A percentile compares a stretch with the other conserved stretches of the same genome.
These are phyloP conservation scores for Aphanomyces stellatus DNA, from an alignment of 352 stramenopile genomes.

Conservation along the genomic window DNA sequence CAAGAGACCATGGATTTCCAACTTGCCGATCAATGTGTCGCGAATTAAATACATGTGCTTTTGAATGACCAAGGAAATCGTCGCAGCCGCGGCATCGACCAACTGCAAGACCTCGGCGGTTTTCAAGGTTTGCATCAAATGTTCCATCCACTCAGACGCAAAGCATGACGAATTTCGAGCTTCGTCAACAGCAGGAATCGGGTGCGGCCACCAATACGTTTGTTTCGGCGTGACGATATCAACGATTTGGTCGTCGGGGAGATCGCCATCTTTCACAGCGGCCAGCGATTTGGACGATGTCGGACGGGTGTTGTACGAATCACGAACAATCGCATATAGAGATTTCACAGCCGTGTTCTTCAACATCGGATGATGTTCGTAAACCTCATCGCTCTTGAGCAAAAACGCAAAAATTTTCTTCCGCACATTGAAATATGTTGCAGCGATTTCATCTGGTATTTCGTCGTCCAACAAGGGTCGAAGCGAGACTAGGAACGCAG, in stretches of 20 bases:
- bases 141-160: constrained; percentile 43
- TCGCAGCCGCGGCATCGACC: constrained; percentile 66
- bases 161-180: constrained; percentile 15
- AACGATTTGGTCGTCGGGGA: constrained; percentile 60
- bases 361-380: constrained; percentile 46
- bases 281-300: constrained; percentile 7
- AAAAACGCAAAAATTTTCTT: constrained; percentile 47
- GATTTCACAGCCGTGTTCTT: constrained; percentile 41
- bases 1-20: constrained; percentile 21
- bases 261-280: constrained; percentile 38
- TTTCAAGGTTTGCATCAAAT: constrained; percentile 61
- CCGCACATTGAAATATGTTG: constrained; percentile 54
- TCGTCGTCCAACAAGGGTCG: constrained; percentile 27
- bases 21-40: constrained; percentile 21
- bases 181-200: neutral
- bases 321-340: constrained; percentile 59
- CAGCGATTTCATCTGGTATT: neutral
- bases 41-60: constrained; percentile 76
- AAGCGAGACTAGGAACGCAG: constrained; percentile 55
- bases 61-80: constrained; percentile 55
- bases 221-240: constrained; percentile 26
- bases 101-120: constrained; percentile 49
- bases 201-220: constrained; percentile 18
- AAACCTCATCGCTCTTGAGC: constrained; percentile 37
- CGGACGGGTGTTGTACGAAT: constrained; percentile 64